phyloP scores from a whole-genome alignment of 148 eudicot species.

The Cornus florida region DNA sequence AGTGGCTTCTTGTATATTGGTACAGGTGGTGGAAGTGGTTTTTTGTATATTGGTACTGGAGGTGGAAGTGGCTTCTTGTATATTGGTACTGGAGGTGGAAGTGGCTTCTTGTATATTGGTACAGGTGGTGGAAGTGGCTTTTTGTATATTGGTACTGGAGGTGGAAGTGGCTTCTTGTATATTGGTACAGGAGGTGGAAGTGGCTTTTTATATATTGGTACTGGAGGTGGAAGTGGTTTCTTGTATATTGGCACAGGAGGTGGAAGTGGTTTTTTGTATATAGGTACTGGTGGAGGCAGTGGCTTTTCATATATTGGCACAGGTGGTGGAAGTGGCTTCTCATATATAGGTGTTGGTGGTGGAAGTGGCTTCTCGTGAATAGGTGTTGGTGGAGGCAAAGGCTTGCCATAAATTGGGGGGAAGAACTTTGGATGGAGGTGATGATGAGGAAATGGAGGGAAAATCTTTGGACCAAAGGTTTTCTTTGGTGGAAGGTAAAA shows the following conservation, averaged over 20 bases:
- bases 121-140: not conserved
- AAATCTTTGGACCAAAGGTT: constrained; percentile 2
- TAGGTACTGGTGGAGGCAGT: constrained; percentile 2
- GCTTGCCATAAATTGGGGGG: constrained; percentile 5
- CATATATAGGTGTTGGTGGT: not conserved
- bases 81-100: not conserved
- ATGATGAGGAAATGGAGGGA: no score
- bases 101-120: not conserved
- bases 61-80: not conserved
- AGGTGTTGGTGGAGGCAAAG: constrained; percentile 2
- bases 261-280: constrained; percentile 1
- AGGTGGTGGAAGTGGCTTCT: constrained; percentile 20
- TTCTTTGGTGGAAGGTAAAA: no score
- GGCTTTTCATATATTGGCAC: constrained; percentile 19
- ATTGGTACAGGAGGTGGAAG: constrained; percentile 6
- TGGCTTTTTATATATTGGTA: not conserved
- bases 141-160: not conserved
- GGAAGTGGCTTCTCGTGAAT: constrained; percentile 6
- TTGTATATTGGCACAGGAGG: not conserved
- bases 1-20: not conserved
- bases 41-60: not conserved
- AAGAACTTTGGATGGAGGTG: not conserved
- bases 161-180: not conserved
- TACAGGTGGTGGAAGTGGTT: not conserved
- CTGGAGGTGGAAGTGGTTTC: constrained; percentile 4